Percentiles rank a stretch among this genome's conserved stretches.
phyloP scores from a whole-genome alignment of 345 rosid species.

The Cardiospermum halicacabum region DNA sequence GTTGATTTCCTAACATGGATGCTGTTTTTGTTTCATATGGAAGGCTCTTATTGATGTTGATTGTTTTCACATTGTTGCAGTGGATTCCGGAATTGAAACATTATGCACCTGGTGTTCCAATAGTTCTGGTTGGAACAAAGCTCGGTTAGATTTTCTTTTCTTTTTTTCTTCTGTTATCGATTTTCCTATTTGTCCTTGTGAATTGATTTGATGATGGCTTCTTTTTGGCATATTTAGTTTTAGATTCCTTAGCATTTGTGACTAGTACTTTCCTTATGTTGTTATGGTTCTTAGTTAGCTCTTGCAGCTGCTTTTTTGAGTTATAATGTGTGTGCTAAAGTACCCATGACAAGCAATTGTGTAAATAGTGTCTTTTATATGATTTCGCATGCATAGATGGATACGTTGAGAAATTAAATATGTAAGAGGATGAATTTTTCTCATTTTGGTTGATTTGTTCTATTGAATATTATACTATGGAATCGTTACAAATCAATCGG shows the following conservation, averaged over 20 bases:
- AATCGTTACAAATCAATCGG: neutral
- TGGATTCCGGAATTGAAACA: slow-evolving; percentile 99
- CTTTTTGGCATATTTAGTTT: neutral
- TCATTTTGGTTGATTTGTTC: neutral
- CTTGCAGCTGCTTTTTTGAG: neutral
- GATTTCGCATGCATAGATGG: neutral
- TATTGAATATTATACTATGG: neutral
- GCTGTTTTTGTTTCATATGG: neutral
- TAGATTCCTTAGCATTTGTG: neutral
- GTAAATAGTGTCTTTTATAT: neutral
- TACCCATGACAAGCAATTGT: too few species aligned
- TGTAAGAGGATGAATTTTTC: neutral
- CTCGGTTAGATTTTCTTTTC: slow-evolving; percentile 48
- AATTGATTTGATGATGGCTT: neutral
- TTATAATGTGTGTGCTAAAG: neutral
- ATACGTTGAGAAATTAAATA: neutral
- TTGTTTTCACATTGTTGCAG: slow-evolving; percentile 42
- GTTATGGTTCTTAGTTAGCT: neutral
- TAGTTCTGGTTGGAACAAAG: slow-evolving; percentile 90
- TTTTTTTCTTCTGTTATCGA: neutral
- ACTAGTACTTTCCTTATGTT: neutral
- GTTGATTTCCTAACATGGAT: too few species aligned
- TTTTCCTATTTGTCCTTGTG: neutral
- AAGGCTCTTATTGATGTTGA: neutral
- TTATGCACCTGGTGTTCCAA: slow-evolving; percentile 92